phyloP scores from a whole-genome alignment of 352 stramenopile genomes.

The Elongisporangium anandrum region DNA sequence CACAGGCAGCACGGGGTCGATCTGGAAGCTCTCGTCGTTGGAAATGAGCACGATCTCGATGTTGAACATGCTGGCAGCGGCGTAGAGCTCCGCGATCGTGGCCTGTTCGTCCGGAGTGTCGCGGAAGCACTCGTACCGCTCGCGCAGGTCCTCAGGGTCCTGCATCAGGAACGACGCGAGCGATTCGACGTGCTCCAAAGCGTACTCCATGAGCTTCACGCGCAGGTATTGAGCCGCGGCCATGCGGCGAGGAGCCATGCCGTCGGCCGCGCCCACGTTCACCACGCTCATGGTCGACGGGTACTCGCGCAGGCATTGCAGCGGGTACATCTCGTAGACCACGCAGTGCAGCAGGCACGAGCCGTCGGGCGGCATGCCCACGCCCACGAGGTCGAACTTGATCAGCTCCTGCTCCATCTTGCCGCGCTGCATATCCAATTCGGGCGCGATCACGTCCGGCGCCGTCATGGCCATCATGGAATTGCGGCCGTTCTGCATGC shows the following conservation, averaged over 20 bases:
- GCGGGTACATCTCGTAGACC: constrained; percentile 83
- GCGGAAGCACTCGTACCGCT: constrained; percentile 72
- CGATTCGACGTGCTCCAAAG: constrained; percentile 49
- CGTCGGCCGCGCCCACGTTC: constrained; percentile 75
- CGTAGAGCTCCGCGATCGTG: constrained; percentile 75
- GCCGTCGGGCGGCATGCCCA: constrained; percentile 78
- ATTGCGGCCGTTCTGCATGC: neutral
- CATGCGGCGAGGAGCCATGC: constrained; percentile 65
- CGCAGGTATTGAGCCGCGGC: constrained; percentile 60
- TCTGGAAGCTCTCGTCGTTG: constrained; percentile 79
- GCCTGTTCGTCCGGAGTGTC: constrained; percentile 71
- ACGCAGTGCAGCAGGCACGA: constrained; percentile 82
- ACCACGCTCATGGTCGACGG: constrained; percentile 70
- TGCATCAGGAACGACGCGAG: constrained; percentile 70
- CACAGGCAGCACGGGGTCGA: constrained; percentile 72
- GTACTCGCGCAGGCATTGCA: constrained; percentile 73
- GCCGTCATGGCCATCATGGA: constrained; percentile 66
- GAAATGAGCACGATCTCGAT: constrained; percentile 76
- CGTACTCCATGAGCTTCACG: constrained; percentile 72
- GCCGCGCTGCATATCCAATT: constrained; percentile 68
- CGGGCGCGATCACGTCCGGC: constrained; percentile 58
- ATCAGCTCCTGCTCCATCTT: constrained; percentile 75
- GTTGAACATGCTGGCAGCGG: constrained; percentile 79
- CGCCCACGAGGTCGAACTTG: constrained; percentile 53
- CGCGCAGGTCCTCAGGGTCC: constrained; percentile 56